These are phyloP conservation scores for Trypanosoma scelopori DNA, from an alignment of 208 protist genomes.

Conservation along the genomic window DNA sequence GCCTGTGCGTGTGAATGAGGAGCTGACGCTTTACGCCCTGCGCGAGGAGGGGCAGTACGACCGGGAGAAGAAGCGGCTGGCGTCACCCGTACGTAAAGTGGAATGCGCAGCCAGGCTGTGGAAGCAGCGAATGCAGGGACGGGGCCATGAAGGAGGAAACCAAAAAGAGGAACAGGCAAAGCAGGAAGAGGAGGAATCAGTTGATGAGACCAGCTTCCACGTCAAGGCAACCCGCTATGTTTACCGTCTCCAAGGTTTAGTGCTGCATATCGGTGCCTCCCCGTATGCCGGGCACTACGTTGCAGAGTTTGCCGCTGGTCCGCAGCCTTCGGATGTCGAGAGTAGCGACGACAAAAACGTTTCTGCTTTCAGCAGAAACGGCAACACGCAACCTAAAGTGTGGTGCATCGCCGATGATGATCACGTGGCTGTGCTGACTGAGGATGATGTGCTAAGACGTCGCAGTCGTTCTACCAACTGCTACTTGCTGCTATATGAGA, in stretches of 20 bases:
- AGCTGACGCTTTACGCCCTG: slow-evolving; percentile 34
- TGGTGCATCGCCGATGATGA: slow-evolving; percentile 64
- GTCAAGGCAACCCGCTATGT: slow-evolving; percentile 30
- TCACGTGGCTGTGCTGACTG: slow-evolving; percentile 31
- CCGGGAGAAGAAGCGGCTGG: slow-evolving; percentile 19
- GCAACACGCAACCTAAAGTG: neutral
- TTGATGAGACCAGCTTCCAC: slow-evolving; percentile 3
- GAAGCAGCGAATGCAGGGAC: neutral
- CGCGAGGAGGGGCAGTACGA: slow-evolving; percentile 27
- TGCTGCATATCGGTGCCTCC: slow-evolving; percentile 48
- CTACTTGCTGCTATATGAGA: slow-evolving; percentile 77
- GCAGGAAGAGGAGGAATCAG: too few species aligned
- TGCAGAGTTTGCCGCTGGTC: slow-evolving; percentile 41
- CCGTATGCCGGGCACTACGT: slow-evolving; percentile 70
- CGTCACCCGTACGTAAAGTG: slow-evolving; percentile 11
- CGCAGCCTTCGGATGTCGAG: neutral
- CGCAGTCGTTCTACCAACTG: slow-evolving; percentile 30
- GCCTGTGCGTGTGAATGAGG: slow-evolving; percentile 27
- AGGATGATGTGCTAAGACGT: slow-evolving; percentile 10
- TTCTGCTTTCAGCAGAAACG: neutral
- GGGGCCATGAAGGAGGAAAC: neutral
- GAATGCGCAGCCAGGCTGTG: slow-evolving; percentile 8
- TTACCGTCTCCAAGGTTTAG: slow-evolving; percentile 48
- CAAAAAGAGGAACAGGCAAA: too few species aligned
- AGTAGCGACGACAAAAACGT: neutral